Conservation (phyloP, 2,329 filamentous ascomycete genomes). For the Aspergillus ibericus region DNA sequence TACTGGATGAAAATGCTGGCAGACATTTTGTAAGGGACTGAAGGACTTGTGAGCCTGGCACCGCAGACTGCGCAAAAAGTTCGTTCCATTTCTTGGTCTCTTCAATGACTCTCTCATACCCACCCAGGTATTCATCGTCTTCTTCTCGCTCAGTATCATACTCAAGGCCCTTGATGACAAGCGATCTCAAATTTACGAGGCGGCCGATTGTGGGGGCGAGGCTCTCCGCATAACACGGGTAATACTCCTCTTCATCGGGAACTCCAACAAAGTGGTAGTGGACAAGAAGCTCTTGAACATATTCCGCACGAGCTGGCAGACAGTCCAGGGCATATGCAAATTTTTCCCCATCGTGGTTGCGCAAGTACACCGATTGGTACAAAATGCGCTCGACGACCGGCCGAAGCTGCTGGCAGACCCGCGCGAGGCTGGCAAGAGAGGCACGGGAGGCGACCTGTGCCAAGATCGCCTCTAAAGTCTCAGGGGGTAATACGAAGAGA, state of each 20-base stretch:
- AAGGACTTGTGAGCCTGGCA: neutral
- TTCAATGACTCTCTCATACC: neutral
- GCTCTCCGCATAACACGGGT: constrained; percentile 2
- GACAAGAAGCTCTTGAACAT: constrained; percentile 1
- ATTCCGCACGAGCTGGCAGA: neutral
- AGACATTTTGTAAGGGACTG: constrained; percentile 2
- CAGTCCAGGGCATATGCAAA: constrained; percentile 1
- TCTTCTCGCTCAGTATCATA: neutral
- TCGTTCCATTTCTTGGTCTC: neutral
- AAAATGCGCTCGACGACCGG: neutral
- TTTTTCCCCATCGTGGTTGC: neutral
- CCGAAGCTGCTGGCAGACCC: neutral
- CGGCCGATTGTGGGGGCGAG: neutral
- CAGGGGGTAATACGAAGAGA: constrained; percentile 1
- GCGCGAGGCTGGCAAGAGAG: constrained; percentile 1
- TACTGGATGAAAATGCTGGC: neutral
- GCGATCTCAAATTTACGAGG: neutral
- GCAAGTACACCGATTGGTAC: constrained; percentile 5
- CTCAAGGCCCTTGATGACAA: constrained; percentile 8
- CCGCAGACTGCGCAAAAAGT: neutral
- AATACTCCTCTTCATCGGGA: constrained; percentile 1
- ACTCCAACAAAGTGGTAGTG: constrained; percentile 7
- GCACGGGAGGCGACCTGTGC: neutral
- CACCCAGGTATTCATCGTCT: neutral
- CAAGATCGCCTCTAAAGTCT: neutral